A percentile compares a stretch with the other conserved stretches of the same genome.
These are phyloP conservation scores for Aristolochia contorta DNA, from an alignment of 164 flowering plant species.

Conservation along the genomic window DNA sequence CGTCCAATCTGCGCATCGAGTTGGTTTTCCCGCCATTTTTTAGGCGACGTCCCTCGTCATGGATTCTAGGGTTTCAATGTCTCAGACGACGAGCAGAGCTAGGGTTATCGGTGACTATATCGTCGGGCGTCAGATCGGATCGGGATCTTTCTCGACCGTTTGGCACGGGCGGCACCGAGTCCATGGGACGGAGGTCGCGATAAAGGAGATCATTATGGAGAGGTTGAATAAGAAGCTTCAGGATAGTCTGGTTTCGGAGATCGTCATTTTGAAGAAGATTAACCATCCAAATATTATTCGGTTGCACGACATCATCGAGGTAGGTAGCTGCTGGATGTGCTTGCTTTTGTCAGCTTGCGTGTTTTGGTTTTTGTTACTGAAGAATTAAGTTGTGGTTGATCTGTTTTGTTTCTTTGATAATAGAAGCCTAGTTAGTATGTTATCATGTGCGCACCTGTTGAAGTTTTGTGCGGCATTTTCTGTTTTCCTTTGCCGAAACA, in stretches of 20 bases:
- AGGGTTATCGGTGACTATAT: constrained; percentile 72
- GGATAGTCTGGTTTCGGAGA: constrained; percentile 86
- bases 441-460: neutral
- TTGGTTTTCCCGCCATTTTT: constrained; percentile 2
- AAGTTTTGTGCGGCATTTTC: too few relatives aligned
- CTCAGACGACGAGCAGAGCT: constrained; percentile 37
- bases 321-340: constrained; percentile 6
- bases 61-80: constrained; percentile 24
- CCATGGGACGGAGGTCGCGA: constrained; percentile 85
- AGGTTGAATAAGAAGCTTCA: constrained; percentile 67
- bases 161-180: constrained; percentile 86
- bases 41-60: neutral
- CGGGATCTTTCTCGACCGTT: constrained; percentile 91
- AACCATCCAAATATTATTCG: constrained; percentile 85
- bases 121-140: constrained; percentile 71
- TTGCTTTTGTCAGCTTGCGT: neutral
- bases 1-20: constrained; percentile 3
- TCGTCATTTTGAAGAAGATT: constrained; percentile 54
- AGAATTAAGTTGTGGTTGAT: neutral
- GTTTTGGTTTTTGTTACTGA: neutral
- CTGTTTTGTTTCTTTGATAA: neutral
- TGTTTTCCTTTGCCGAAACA: too few relatives aligned
- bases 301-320: constrained; percentile 86
- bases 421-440: neutral
- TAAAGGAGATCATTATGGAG: constrained; percentile 71